Evolutionary conservation across 768 basidiomycete genomes (phyloP).

Genomic region (Mrakia hoshinonis): DNA sequence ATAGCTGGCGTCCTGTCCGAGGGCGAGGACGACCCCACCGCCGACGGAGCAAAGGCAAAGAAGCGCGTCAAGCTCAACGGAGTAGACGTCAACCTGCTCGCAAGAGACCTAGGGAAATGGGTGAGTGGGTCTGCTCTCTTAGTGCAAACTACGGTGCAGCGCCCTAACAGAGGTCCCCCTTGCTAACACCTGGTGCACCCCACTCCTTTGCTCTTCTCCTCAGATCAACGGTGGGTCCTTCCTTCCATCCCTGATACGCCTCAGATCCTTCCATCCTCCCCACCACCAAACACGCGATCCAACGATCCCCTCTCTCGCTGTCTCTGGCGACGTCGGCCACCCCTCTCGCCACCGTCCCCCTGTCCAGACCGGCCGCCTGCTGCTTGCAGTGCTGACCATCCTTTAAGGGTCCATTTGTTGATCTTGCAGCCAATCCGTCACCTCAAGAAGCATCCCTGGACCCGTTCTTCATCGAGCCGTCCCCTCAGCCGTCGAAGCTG

Average conservation of each 20-base stretch:
- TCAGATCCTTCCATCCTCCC: neutral
- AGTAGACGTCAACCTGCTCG: neutral
- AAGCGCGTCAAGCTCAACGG: neutral
- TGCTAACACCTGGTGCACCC: neutral
- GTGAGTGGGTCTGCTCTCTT: neutral
- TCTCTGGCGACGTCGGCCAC: neutral
- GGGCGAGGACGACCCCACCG: neutral
- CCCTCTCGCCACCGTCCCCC: neutral
- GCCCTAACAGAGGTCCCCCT: neutral
- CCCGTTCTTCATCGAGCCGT: slow-evolving; percentile 9
- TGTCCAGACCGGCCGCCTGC: neutral
- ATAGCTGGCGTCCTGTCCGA: neutral
- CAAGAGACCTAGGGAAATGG: neutral
- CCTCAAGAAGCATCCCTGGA: slow-evolving; percentile 8
- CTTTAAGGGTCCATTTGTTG: too few species aligned
- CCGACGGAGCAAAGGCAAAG: neutral
- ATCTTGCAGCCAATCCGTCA: neutral
- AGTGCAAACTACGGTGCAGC: neutral
- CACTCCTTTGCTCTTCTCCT: too few species aligned
- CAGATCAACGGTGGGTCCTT: slow-evolving; percentile 8
- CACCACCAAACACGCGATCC: neutral
- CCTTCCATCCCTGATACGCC: neutral
- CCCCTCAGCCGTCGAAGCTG: neutral
- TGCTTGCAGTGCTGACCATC: neutral
- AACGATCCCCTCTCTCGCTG: neutral